phyloP scores from a whole-genome alignment of 164 flowering plant species.

The Santalum album region DNA sequence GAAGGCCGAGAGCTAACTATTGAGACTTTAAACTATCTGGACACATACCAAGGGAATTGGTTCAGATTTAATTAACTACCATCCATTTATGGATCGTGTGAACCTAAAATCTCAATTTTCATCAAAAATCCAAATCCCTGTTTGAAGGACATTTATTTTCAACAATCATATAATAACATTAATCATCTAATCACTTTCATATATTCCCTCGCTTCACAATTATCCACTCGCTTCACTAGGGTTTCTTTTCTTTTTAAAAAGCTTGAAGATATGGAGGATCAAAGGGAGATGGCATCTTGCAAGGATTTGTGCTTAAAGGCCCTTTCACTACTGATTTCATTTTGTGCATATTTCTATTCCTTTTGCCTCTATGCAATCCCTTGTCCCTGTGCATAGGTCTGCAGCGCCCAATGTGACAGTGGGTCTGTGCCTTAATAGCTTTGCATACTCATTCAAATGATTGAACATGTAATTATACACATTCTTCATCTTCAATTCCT shows the following conservation, averaged over 20 bases:
- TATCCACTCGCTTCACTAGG: constrained; percentile 8
- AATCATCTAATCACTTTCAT: too few species aligned
- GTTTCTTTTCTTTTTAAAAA: constrained; percentile 7
- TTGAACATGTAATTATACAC: constrained; percentile 29
- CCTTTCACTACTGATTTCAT: constrained; percentile 8
- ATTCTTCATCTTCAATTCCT: constrained; percentile 12
- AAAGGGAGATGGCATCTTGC: background rate
- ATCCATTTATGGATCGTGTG: too few species aligned
- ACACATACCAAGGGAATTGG: too few species aligned
- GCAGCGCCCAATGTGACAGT: constrained; percentile 6
- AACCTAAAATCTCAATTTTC: too few species aligned
- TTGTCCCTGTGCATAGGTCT: constrained; percentile 13
- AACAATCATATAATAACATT: too few species aligned
- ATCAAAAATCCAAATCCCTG: too few species aligned
- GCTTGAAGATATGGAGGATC: constrained; percentile 16
- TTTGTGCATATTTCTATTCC: constrained; percentile 6
- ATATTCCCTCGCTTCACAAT: too few species aligned
- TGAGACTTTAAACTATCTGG: too few species aligned
- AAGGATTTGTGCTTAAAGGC: constrained; percentile 1
- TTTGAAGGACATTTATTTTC: too few species aligned
- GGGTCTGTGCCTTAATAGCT: constrained; percentile 19
- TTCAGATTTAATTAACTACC: too few species aligned
- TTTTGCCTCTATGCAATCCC: constrained; percentile 8
- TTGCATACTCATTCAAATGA: constrained; percentile 16
- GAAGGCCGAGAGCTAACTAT: too few species aligned